Conservation (phyloP, 2,329 filamentous ascomycete genomes). For the Magnaporthiopsis rhizophila region DNA sequence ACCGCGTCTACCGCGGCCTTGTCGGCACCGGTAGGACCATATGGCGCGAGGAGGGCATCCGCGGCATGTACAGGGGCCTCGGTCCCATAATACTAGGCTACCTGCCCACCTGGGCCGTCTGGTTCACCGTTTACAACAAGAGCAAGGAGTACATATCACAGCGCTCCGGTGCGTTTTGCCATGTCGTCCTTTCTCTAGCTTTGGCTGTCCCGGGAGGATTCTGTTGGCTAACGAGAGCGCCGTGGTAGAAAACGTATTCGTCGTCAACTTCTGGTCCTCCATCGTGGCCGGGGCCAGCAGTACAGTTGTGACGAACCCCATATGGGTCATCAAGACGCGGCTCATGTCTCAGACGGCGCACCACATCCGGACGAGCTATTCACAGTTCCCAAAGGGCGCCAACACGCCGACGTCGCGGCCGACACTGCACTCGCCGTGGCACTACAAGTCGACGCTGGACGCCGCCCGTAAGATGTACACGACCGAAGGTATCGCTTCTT, state of each 20-base stretch:
- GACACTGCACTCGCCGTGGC: conserved; percentile 65
- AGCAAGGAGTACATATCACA: conserved; percentile 68
- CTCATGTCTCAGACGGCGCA: conserved; percentile 81
- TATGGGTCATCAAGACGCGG: conserved; percentile 98
- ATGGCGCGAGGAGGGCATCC: conserved; percentile 78
- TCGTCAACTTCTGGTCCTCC: conserved; percentile 82
- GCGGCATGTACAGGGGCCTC: conserved; percentile 86
- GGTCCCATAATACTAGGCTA: conserved; percentile 95
- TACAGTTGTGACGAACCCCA: conserved; percentile 91
- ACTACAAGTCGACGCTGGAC: conserved; percentile 84
- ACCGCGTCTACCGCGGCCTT: conserved; percentile 73
- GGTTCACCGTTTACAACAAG: conserved; percentile 92
- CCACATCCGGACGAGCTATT: conserved; percentile 37
- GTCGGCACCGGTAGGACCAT: conserved; percentile 80
- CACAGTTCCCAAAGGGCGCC: conserved; percentile 37
- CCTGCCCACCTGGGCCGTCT: conserved; percentile 95
- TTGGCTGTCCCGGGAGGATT: not conserved
- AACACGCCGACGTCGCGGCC: conserved; percentile 49
- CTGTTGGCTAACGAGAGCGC: not conserved
- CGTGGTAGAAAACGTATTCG: conserved; percentile 60
- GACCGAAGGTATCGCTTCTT: conserved; percentile 78
- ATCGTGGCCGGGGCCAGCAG: conserved; percentile 87
- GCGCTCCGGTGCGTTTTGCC: conserved; percentile 47
- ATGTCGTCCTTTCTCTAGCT: not conserved
- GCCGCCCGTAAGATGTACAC: conserved; percentile 94